Evolutionary conservation across 1,284 basidiomycete genomes (phyloP).

Genomic region (Leccinum solheimii): DNA sequence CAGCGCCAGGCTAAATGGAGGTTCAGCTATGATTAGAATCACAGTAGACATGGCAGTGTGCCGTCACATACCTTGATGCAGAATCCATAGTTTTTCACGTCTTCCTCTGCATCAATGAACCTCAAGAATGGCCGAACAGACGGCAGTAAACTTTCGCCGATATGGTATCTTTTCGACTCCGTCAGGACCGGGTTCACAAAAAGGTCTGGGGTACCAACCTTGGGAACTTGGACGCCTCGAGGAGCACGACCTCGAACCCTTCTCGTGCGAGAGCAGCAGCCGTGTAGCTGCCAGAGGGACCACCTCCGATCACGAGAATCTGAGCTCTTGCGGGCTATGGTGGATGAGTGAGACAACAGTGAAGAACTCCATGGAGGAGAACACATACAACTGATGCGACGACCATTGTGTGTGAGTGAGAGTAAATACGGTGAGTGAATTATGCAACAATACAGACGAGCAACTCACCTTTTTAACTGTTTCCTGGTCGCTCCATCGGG

Average conservation of each 20-base stretch:
- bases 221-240: not conserved
- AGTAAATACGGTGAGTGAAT: not conserved
- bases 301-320: not conserved
- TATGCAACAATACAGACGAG: not conserved
- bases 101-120: not conserved
- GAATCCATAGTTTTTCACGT: not conserved
- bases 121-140: not conserved
- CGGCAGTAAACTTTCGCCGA: not conserved
- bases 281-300: not conserved
- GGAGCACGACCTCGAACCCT: not conserved
- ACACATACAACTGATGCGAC: no score
- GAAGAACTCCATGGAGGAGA: not conserved
- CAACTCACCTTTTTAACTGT: not conserved
- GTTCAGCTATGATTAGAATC: not conserved
- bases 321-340: not conserved
- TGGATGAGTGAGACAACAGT: not conserved
- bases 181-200: not conserved
- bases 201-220: not conserved
- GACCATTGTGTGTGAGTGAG: not conserved
- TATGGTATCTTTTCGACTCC: not conserved
- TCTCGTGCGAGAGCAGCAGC: not conserved
- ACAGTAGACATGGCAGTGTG: not conserved
- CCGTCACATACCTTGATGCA: not conserved
- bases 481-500: not conserved
- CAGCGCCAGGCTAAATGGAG: slow-evolving; percentile 36